These are phyloP conservation scores for Myxozyma melibiosi DNA, from an alignment of 805 yeast species.

Conservation along the genomic window DNA sequence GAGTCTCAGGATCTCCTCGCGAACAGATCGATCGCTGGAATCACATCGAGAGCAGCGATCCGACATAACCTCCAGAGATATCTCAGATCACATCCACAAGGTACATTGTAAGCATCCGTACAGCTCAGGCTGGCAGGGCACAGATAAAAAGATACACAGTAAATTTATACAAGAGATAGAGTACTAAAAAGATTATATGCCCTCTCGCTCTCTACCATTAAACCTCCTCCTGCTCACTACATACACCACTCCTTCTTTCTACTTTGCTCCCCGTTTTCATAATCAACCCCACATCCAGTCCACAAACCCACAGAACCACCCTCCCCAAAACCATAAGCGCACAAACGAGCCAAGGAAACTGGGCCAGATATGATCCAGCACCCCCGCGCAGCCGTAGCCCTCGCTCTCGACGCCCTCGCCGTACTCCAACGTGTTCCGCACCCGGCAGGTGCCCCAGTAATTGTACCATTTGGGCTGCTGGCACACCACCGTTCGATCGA, in stretches of 20 bases:
- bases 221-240: too few relatives aligned
- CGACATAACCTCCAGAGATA: too few relatives aligned
- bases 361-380: constrained; percentile 58
- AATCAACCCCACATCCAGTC: constrained; percentile 38
- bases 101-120: too few relatives aligned
- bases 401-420: constrained; percentile 91
- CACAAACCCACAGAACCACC: constrained; percentile 39
- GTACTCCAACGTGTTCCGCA: constrained; percentile 69
- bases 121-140: too few relatives aligned
- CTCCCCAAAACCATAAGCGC: constrained; percentile 39
- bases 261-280: neutral
- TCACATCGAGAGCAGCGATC: too few relatives aligned
- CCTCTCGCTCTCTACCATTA: too few relatives aligned
- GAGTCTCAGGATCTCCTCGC: too few relatives aligned
- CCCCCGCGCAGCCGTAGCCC: constrained; percentile 77
- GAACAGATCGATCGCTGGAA: too few relatives aligned
- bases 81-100: too few relatives aligned
- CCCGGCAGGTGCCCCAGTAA: constrained; percentile 77
- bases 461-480: constrained; percentile 94
- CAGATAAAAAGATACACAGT: too few relatives aligned
- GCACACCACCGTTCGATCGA: constrained; percentile 71
- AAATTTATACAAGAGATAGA: too few relatives aligned
- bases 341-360: constrained; percentile 52
- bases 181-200: too few relatives aligned
- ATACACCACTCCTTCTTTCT: neutral